These are phyloP conservation scores for Rhododendron griersonianum DNA, from an alignment of 148 eudicot genomes.

Conservation along the genomic window DNA sequence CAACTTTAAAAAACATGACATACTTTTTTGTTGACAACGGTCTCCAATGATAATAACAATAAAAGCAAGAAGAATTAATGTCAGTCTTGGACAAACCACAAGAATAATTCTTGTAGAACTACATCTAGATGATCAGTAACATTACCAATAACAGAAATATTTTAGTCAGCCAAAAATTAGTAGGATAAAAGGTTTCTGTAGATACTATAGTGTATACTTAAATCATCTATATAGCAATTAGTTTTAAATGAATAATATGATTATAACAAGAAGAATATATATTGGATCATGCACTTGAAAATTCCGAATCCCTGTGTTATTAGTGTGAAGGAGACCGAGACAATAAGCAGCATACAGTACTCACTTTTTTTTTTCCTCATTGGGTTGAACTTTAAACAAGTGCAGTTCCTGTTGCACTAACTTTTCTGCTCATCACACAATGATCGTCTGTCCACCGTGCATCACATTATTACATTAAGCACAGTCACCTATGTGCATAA, in stretches of 20 bases:
- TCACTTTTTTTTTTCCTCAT: neutral
- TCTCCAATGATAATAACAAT: neutral
- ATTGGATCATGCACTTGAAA: neutral
- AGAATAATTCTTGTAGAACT: neutral
- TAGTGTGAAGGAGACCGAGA: neutral
- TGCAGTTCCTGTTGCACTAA: neutral
- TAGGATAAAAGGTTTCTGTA: neutral
- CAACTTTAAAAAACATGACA: neutral
- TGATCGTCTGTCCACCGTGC: neutral
- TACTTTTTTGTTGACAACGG: neutral
- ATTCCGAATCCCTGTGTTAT: neutral
- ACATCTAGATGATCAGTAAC: neutral
- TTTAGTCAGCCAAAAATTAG: neutral
- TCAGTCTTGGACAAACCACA: neutral
- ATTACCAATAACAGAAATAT: neutral
- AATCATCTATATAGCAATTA: neutral
- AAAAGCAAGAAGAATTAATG: neutral
- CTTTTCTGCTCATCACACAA: neutral
- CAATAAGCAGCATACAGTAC: neutral
- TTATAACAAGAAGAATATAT: neutral
- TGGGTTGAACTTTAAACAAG: neutral
- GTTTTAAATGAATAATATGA: neutral
- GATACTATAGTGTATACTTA: neutral
- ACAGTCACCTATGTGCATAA: neutral
- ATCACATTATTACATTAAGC: neutral